phyloP scores from a whole-genome alignment of 306 rosid species.

The Dalbergia oliveri region DNA sequence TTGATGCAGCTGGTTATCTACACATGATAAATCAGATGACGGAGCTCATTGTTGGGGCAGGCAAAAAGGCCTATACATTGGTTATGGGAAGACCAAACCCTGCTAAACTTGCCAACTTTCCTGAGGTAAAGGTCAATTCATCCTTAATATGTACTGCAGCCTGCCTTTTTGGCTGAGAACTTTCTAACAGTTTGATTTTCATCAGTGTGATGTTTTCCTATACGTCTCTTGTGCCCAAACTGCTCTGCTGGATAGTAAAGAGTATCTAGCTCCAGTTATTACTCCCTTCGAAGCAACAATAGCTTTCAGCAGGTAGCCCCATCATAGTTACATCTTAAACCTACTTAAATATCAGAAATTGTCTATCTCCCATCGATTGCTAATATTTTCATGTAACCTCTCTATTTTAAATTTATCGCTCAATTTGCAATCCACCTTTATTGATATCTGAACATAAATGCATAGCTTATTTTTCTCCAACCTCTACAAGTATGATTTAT shows the following conservation, averaged over 20 bases:
- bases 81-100: slow-evolving; percentile 97
- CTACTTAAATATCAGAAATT: neutral
- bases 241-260: slow-evolving; percentile 93
- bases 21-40: slow-evolving; percentile 84
- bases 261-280: slow-evolving; percentile 90
- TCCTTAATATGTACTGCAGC: slow-evolving; percentile 1
- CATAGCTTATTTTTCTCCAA: slow-evolving; percentile 5
- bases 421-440: neutral
- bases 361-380: slow-evolving; percentile 9
- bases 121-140: slow-evolving; percentile 70
- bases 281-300: slow-evolving; percentile 91
- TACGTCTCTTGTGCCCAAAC: slow-evolving; percentile 94
- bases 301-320: slow-evolving; percentile 86
- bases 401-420: slow-evolving; percentile 19
- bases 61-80: slow-evolving; percentile 85
- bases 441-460: neutral
- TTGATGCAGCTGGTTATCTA: slow-evolving; percentile 86
- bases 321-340: neutral
- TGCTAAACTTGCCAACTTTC: slow-evolving; percentile 97
- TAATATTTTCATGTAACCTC: slow-evolving; percentile 2
- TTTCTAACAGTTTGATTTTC: slow-evolving; percentile 38
- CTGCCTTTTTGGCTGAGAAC: slow-evolving; percentile 29
- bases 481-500: slow-evolving; percentile 15
- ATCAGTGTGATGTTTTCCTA: slow-evolving; percentile 90
- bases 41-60: slow-evolving; percentile 77